A percentile compares a stretch with the other conserved stretches of the same genome.
Conservation (phyloP, 2,329 filamentous ascomycete genomes). For the Fusarium compactum region DNA sequence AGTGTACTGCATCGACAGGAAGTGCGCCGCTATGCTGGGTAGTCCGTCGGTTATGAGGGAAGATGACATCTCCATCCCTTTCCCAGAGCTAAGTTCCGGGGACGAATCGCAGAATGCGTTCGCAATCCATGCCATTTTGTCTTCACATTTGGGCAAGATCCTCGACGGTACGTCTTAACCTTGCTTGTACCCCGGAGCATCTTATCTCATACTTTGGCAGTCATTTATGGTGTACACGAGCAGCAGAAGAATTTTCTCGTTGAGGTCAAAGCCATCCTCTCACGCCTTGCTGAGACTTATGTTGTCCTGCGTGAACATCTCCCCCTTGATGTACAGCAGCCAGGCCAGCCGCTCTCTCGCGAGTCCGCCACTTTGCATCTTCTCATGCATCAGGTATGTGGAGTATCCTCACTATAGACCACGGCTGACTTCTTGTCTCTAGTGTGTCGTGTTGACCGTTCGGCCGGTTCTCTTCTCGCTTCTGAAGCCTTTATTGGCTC, state of each 20-base stretch:
- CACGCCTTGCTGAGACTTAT: slow-evolving; percentile 30
- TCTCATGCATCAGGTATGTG: slow-evolving; percentile 31
- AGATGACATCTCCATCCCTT: slow-evolving; percentile 37
- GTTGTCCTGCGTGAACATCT: slow-evolving; percentile 26
- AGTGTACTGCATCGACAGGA: slow-evolving; percentile 41
- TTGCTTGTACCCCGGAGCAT: not conserved
- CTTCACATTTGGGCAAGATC: slow-evolving; percentile 38
- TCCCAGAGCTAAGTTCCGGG: slow-evolving; percentile 14
- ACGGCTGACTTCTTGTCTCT: not conserved
- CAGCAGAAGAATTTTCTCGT: slow-evolving; percentile 32
- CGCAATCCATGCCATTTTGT: slow-evolving; percentile 32
- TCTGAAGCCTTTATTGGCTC: slow-evolving; percentile 26
- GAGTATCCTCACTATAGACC: accelerated
- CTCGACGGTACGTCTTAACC: slow-evolving; percentile 28
- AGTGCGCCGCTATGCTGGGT: slow-evolving; percentile 35
- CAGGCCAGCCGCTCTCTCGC: slow-evolving; percentile 27
- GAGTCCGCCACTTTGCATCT: slow-evolving; percentile 39
- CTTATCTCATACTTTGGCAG: slow-evolving; percentile 2
- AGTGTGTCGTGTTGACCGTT: slow-evolving; percentile 40
- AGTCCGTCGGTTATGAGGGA: slow-evolving; percentile 36
- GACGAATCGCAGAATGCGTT: slow-evolving; percentile 34
- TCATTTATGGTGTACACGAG: slow-evolving; percentile 29
- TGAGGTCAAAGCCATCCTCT: slow-evolving; percentile 36
- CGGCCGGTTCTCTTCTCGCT: slow-evolving; percentile 39
- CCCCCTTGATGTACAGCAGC: slow-evolving; percentile 16